phyloP scores from a whole-genome alignment of 768 basidiomycete species.

The Austroboletus eburneus region DNA sequence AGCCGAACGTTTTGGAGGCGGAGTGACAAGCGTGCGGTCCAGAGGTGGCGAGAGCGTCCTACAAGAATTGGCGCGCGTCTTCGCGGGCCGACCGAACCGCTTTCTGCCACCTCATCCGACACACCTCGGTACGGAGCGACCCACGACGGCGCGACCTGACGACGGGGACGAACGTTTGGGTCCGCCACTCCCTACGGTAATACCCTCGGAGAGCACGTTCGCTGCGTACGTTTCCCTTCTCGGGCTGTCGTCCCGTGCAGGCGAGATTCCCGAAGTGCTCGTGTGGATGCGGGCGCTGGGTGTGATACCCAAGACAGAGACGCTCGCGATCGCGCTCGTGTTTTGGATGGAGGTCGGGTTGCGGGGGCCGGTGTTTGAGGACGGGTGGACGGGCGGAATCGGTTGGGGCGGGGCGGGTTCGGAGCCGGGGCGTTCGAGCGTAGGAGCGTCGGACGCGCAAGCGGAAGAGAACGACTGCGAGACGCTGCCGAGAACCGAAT shows the following conservation, averaged over 20 bases:
- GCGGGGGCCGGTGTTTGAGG: slow-evolving; percentile 55
- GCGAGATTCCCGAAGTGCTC: slow-evolving; percentile 62
- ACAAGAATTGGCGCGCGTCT: slow-evolving; percentile 20
- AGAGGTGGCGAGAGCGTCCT: slow-evolving; percentile 13
- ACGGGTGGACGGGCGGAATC: slow-evolving; percentile 23
- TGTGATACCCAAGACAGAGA: slow-evolving; percentile 48
- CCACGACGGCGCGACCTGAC: background rate
- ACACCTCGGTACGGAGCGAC: slow-evolving; percentile 4
- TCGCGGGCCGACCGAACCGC: slow-evolving; percentile 5
- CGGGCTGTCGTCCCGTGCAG: slow-evolving; percentile 43
- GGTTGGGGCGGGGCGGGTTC: slow-evolving; percentile 10
- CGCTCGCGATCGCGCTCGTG: slow-evolving; percentile 58
- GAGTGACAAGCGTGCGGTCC: slow-evolving; percentile 14
- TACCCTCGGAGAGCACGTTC: slow-evolving; percentile 51
- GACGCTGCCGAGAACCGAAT: slow-evolving; percentile 18
- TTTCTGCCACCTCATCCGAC: slow-evolving; percentile 10
- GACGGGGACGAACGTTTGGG: slow-evolving; percentile 6
- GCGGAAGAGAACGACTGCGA: no score
- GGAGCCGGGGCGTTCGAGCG: no score
- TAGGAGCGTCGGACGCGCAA: no score
- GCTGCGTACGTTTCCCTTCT: slow-evolving; percentile 59
- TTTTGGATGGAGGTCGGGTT: slow-evolving; percentile 71
- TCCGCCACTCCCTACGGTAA: slow-evolving; percentile 31
- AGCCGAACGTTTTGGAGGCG: slow-evolving; percentile 36
- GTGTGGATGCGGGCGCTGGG: slow-evolving; percentile 69